Evolutionary conservation across 2,329 filamentous ascomycete species (phyloP), one percentile per base, ranked within the genome.

Genomic region (Ceratocystis albifundus): DNA sequence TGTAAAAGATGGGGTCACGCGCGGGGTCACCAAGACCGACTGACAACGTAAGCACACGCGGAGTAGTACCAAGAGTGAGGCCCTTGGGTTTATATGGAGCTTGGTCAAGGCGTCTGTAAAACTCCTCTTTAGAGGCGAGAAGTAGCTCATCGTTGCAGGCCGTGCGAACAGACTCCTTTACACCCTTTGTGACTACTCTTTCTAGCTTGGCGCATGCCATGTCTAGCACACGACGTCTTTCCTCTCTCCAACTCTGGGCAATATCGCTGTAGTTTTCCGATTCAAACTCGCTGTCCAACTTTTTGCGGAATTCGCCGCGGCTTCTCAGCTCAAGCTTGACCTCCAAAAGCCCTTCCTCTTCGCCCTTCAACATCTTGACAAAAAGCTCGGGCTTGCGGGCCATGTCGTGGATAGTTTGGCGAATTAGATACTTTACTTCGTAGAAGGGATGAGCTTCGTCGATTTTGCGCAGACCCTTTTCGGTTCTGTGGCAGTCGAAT

Each of bases 381-480:
- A 94, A 99, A 30, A 96, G 80, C 70, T 96, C 92, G 0, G 94
- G 94, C 65, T 89, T 86, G 64, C 86, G 84, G 2, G 90, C 88
- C 68, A 97, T 83, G 70, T 94, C 88, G 53, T 80, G 79, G 69
- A 96, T 88, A 6, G 89, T 89, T 75, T 96, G 92, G 71, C 94
- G 91, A 70, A 90, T 86, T 22, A 99, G 81, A 71, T 99, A 99
- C 76, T 99, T 96, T 79, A 99, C 90, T 75, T 97, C 94, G 74
- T 97, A 97, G 75, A 95, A 97, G 0, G 91, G 90, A 72, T 97
- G 92, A 28, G 94, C 86, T 69, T 97, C 93, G 71, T 96, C 92
- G 71, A 99, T 97, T 72, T 90, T 89, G 67, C 89, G 88, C 65
- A 96, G 79, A 32, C 94, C 94, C 76, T 97, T 99, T 68, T 97